Evolutionary conservation across 2,329 filamentous ascomycete genomes (phyloP).

Genomic region (Fonsecaea monophora): DNA sequence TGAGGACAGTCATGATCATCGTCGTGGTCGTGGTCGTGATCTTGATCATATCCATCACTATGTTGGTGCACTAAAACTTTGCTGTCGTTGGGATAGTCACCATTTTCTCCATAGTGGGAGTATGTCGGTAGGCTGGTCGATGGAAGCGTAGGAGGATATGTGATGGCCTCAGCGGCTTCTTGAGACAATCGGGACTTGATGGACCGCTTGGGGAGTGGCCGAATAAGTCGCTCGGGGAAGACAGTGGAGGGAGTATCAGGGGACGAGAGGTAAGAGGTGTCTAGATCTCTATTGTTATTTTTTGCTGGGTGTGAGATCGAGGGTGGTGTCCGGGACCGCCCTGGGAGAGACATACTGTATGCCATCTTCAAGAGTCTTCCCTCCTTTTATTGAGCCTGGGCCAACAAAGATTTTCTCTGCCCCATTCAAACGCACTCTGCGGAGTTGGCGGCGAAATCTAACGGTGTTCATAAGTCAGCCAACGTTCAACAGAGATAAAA

Average conservation of each 20-base stretch:
- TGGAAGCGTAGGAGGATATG: conserved; percentile 78
- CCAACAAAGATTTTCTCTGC: conserved; percentile 25
- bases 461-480: not conserved
- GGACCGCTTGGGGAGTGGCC: conserved; percentile 86
- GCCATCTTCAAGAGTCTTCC: conserved; percentile 32
- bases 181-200: conserved; percentile 86
- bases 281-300: conserved; percentile 43
- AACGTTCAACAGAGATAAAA: not conserved
- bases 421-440: conserved; percentile 20
- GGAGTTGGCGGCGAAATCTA: conserved; percentile 6
- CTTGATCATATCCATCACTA: conserved; percentile 43
- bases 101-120: conserved; percentile 67
- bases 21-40: conserved; percentile 39
- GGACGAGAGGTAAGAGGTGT: conserved; percentile 58
- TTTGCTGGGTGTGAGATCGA: conserved; percentile 5
- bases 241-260: conserved; percentile 78
- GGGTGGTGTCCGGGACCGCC: not conserved
- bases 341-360: conserved; percentile 31
- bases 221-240: conserved; percentile 89
- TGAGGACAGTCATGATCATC: conserved; percentile 35
- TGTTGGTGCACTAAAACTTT: conserved; percentile 57
- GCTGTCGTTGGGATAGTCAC: conserved; percentile 58
- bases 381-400: conserved; percentile 23
- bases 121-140: conserved; percentile 77
- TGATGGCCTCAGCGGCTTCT: conserved; percentile 80